Evolutionary conservation across 2,329 filamentous ascomycete genomes (phyloP), one percentile per base, ranked within the genome.

Genomic region (Colletotrichum coccodes): DNA sequence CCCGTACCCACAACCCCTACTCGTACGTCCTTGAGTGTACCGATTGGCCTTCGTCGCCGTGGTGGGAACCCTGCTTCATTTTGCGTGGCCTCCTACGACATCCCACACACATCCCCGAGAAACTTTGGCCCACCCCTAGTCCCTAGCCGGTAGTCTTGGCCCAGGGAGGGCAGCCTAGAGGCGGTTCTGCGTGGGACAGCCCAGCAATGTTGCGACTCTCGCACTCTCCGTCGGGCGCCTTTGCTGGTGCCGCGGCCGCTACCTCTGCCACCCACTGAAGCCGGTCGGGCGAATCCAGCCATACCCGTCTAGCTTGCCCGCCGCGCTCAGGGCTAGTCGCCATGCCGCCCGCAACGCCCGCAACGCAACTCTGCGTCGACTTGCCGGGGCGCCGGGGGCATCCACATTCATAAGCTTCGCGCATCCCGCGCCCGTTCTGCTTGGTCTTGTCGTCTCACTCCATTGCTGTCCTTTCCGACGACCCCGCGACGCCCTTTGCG

Each of bases 361-460:
- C 66, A 69, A 65, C 61, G 61, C 64, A 69, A 69, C 66, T 68
- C 46, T 60, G 47, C 32, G 49, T 44, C 38, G 60, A 32, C 32
- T 34, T 57, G 61, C 34, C 42, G 23, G 44, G 32, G 44, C 57
- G 44, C 30, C 44, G 32, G 44, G 32, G 61, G 42, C 54, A 65
- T 60, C 49, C 61, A 54, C 61, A 66, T 69, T 69, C 62, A 69
- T 66, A 69, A 69, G 66, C 66, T 66, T 69, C 66, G 66, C 49
- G 54, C 66, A 42, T 69, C 66, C 66, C 66, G 42, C 62, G 42
- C 40, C 54, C 54, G 42, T 23, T 30, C n/a, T 3, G 3, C 1
- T 9, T 34, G 56, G 9, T 42, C 16, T 16, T 32, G 40, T 21
- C 49, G 54, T n/a, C 40, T 57, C 49, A 56, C 34, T 21, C 66